phyloP scores from a whole-genome alignment of 2,329 filamentous ascomycete genomes.

The Fonsecaea erecta region DNA sequence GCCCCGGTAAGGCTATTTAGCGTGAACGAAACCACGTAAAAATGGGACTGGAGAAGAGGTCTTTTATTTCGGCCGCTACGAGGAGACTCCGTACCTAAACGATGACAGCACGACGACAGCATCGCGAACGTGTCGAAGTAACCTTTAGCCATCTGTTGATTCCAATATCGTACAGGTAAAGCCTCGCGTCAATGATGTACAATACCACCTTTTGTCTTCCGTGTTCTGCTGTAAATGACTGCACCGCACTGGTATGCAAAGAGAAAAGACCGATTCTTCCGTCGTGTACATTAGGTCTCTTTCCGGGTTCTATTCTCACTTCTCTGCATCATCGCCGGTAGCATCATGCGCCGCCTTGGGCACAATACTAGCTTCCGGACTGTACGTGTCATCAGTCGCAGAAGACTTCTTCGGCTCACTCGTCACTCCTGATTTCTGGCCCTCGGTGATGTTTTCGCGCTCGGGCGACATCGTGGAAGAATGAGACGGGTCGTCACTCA shows the following conservation, averaged over 20 bases:
- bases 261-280: not conserved
- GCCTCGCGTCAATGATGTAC: slow-evolving; percentile 13
- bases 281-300: not conserved
- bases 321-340: not conserved
- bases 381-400: not conserved
- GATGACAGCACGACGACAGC: not conserved
- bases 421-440: slow-evolving; percentile 13
- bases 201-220: slow-evolving; percentile 8
- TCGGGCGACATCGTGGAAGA: slow-evolving; percentile 20
- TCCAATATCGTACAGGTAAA: slow-evolving; percentile 12
- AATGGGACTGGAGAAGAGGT: not conserved
- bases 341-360: slow-evolving; percentile 26
- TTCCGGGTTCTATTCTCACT: not conserved
- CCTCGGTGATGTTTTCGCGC: slow-evolving; percentile 22
- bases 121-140: not conserved
- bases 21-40: not conserved
- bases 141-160: not conserved
- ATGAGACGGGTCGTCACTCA: slow-evolving; percentile 18
- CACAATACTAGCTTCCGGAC: slow-evolving; percentile 14
- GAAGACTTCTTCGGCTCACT: slow-evolving; percentile 4
- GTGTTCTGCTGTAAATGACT: not conserved
- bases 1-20: not conserved
- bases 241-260: slow-evolving; percentile 7
- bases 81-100: not conserved
- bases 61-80: not conserved